Percentiles rank a stretch among this genome's conserved stretches.
Conservation (phyloP, 176 grass and related monocot species). For the Paspalum vaginatum region DNA sequence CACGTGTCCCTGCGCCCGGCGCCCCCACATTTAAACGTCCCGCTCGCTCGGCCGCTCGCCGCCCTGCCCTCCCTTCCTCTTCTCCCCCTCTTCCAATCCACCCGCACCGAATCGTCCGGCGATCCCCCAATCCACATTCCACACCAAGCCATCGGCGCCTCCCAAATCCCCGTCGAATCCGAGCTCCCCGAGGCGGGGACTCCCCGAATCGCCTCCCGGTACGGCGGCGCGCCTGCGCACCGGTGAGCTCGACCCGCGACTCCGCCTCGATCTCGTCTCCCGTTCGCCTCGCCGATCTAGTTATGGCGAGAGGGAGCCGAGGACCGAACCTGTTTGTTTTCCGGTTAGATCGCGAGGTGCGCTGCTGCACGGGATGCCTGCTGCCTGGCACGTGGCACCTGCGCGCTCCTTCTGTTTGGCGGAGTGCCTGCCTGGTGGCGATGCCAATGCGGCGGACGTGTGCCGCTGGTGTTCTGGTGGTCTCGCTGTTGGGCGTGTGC, state of each 20-base stretch:
- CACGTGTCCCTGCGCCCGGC: constrained; percentile 23
- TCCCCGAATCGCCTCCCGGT: background rate
- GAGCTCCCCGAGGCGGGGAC: background rate
- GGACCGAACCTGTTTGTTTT: background rate
- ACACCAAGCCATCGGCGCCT: constrained; percentile 11
- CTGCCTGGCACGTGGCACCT: too few species aligned
- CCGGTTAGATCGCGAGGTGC: background rate
- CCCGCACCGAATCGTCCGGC: background rate
- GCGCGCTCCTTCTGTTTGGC: constrained; percentile 10
- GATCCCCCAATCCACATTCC: constrained; percentile 24
- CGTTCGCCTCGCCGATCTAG: background rate
- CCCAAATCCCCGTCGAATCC: constrained; percentile 20
- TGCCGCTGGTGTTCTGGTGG: constrained; percentile 1
- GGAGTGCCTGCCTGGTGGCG: too few species aligned
- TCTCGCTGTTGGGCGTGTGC: background rate
- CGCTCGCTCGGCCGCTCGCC: too few species aligned
- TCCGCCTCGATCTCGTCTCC: background rate
- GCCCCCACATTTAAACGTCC: constrained; percentile 44
- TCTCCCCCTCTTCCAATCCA: background rate
- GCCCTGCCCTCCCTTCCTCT: constrained; percentile 27
- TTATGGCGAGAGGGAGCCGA: background rate
- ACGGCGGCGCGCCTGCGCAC: background rate
- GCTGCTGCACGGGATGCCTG: background rate
- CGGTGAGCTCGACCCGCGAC: constrained; percentile 35
- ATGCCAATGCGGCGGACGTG: constrained; percentile 1